Base-by-base conservation (phyloP, 495 filamentous ascomycete species). In the Penicillium lagena region DNA sequence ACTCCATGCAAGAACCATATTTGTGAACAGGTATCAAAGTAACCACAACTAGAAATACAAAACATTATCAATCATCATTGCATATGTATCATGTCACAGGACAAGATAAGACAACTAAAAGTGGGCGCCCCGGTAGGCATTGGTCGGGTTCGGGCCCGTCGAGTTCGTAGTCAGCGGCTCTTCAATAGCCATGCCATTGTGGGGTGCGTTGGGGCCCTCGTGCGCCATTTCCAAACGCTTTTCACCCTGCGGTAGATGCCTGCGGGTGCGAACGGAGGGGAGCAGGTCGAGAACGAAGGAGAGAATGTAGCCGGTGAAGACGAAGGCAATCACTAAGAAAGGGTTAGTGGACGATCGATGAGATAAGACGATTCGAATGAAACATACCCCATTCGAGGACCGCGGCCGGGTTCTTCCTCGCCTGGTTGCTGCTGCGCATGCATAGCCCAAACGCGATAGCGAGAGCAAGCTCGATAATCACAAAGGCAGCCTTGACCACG, bases 261-360 rank as follows among this genome's bases (percentile, higher is more conserved):
- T 64, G 46, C 82, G 84, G 4, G 79, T 87, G 11, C 77, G 72
- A 2, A 86, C 73, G 13, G 89, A 88, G 0, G 93, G 93, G 40
- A 89, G 69, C 32, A 98, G 73, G 60, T 98, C 93, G 55, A 97
- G 69, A 42, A 86, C 79, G 69, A 95, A 97, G 33, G 86, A 89
- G 38, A 95, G 76, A 35, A 95, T 71, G 62, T 94, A 96, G 55
- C 88, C 85, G 9, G 84, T 90, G 68, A 95, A 98, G 49, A 96
- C 72, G 52, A 97, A 82, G 15, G 90, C 83, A 48, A 98, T 84
- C 41, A 83, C 67, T 22, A 22, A 22, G 22, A 22, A 22, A 17
- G 0, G 22, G 22, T 22, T 22, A 22, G 22, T 4, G 22, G 22
- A 4, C 3, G 22, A 22, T 22, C 22, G 0, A 17, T 4, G 22